These are phyloP conservation scores for Botrytis cinerea DNA, from an alignment of 2,329 filamentous ascomycete genomes.

Conservation along the genomic window DNA sequence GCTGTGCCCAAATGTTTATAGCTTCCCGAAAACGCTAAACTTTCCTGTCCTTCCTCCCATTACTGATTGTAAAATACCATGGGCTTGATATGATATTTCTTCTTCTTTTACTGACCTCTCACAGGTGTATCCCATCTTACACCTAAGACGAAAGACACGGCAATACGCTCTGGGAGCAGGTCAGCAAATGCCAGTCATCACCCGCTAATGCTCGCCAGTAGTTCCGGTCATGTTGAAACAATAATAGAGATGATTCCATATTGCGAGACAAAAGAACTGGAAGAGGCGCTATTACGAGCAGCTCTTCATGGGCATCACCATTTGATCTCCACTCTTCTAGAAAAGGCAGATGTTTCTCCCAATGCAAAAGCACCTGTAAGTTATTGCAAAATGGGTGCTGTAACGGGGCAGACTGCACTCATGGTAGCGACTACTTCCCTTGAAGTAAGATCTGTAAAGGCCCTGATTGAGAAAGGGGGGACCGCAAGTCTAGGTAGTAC, in stretches of 20 bases:
- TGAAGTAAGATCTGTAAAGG: not conserved
- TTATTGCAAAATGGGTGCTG: accelerated
- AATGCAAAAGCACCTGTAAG: not conserved
- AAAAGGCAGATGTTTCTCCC: not conserved
- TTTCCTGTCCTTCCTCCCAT: not conserved
- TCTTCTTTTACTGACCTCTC: not conserved
- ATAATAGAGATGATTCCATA: constrained; percentile 25
- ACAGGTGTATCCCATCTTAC: constrained; percentile 41
- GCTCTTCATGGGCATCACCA: not conserved
- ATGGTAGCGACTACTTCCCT: constrained; percentile 1
- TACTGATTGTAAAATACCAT: too few species aligned
- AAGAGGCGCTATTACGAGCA: constrained; percentile 1
- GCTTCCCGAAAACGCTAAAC: not conserved
- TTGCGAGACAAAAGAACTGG: not conserved
- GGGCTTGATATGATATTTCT: not conserved
- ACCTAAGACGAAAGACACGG: constrained; percentile 29
- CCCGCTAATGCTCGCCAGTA: constrained; percentile 42
- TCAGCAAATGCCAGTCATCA: constrained; percentile 30
- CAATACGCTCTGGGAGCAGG: not conserved
- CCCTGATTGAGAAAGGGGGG: not conserved
- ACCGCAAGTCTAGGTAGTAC: not conserved
- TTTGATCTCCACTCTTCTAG: not conserved
- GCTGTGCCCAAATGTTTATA: not conserved
- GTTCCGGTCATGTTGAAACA: constrained; percentile 34
- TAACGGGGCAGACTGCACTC: not conserved